phyloP scores from a whole-genome alignment of 164 flowering plant species.

The Stephania japonica region DNA sequence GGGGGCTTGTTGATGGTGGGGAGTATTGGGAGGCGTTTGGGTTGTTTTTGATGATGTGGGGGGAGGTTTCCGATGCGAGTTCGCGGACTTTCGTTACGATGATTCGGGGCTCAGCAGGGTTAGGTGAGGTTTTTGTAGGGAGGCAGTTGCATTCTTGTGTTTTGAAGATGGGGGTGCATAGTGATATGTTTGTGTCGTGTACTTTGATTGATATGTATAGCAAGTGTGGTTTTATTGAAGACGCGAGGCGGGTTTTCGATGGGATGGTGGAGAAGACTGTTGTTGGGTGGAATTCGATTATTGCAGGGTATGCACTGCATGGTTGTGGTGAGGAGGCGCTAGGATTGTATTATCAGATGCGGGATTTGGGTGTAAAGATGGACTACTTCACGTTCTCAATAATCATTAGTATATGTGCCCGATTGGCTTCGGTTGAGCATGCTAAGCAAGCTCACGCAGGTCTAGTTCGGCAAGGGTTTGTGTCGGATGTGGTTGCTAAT shows the following conservation, averaged over 20 bases:
- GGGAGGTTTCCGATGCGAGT: conserved; percentile 35
- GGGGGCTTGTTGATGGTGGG: conserved; percentile 44
- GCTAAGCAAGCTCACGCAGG: conserved; percentile 70
- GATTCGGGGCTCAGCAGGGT: conserved; percentile 43
- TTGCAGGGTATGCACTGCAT: conserved; percentile 66
- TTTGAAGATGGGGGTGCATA: conserved; percentile 39
- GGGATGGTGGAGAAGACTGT: conserved; percentile 58
- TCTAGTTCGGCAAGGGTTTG: conserved; percentile 52
- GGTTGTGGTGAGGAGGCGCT: conserved; percentile 60
- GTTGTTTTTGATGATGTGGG: conserved; percentile 45
- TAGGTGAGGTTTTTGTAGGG: conserved; percentile 35
- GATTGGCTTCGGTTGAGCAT: conserved; percentile 50
- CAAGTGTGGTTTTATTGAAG: conserved; percentile 55
- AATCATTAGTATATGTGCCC: conserved; percentile 43
- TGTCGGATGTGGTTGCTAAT: conserved; percentile 50
- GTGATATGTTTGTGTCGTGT: conserved; percentile 42
- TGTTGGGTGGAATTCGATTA: conserved; percentile 59
- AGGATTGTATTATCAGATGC: conserved; percentile 49
- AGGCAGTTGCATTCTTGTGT: conserved; percentile 48
- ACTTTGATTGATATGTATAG: conserved; percentile 62
- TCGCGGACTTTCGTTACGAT: conserved; percentile 34
- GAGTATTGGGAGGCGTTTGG: conserved; percentile 38
- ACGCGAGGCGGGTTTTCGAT: conserved; percentile 49
- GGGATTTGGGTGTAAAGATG: conserved; percentile 49
- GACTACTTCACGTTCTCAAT: conserved; percentile 59